Evolutionary conservation across 2,329 filamentous ascomycete genomes (phyloP).

Genomic region (Fusarium dimerum): DNA sequence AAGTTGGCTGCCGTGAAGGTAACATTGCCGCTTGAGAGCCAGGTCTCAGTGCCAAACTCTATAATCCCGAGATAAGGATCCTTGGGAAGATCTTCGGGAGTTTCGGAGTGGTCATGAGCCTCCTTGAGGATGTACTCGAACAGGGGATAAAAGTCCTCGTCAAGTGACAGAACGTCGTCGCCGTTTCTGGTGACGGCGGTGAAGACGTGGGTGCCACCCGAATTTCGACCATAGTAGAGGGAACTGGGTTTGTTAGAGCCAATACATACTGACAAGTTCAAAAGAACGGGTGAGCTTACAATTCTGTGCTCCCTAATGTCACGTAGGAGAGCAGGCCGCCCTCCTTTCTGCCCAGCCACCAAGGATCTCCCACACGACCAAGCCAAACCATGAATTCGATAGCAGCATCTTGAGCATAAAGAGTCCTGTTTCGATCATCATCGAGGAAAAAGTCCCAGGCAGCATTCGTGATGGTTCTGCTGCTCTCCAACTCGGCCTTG

Average conservation of each 20-base stretch:
- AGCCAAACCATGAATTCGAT: constrained; percentile 30
- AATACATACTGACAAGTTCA: fast-evolving
- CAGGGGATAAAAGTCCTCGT: constrained; percentile 27
- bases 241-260: constrained; percentile 9
- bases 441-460: constrained; percentile 32
- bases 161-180: constrained; percentile 20
- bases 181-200: constrained; percentile 19
- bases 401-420: constrained; percentile 21
- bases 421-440: constrained; percentile 21
- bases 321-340: constrained; percentile 23
- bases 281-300: constrained; percentile 13
- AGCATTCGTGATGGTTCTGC: constrained; percentile 18
- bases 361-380: constrained; percentile 26
- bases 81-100: constrained; percentile 18
- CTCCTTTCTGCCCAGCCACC: constrained; percentile 25
- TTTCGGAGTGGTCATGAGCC: constrained; percentile 12
- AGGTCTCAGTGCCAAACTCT: constrained; percentile 28
- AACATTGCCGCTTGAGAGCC: constrained; percentile 25
- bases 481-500: constrained; percentile 11
- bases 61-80: constrained; percentile 23
- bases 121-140: constrained; percentile 26
- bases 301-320: constrained; percentile 22
- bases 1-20: constrained; percentile 29
- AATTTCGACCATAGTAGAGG: constrained; percentile 24
- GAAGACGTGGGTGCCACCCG: constrained; percentile 26